phyloP scores from a whole-genome alignment of 805 yeast species.

The Saccharomycodes ludwigii region DNA sequence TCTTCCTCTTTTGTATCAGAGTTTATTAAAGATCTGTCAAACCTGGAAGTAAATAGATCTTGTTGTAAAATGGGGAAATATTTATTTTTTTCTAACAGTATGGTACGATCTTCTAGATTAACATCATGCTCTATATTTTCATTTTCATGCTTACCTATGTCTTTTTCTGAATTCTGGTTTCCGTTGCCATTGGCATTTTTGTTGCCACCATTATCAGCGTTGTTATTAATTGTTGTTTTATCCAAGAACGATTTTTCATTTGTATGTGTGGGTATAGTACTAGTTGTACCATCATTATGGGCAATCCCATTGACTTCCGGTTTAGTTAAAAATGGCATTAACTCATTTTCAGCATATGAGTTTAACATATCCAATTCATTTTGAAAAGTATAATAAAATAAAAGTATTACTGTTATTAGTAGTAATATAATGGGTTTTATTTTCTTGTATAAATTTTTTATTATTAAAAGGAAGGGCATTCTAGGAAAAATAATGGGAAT shows the following conservation, averaged over 20 bases:
- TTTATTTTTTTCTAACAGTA: constrained; percentile 24
- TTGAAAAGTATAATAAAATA: constrained; percentile 24
- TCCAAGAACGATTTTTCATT: too few relatives aligned
- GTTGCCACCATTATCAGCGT: not conserved
- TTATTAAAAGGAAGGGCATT: not conserved
- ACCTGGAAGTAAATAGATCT: constrained; percentile 9
- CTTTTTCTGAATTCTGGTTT: too few relatives aligned
- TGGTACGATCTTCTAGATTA: constrained; percentile 13
- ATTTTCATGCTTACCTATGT: not conserved
- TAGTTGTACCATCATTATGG: too few relatives aligned
- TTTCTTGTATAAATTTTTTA: constrained; percentile 7
- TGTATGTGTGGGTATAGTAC: too few relatives aligned
- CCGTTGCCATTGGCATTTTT: too few relatives aligned
- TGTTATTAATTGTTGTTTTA: too few relatives aligned
- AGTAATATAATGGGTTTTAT: constrained; percentile 18
- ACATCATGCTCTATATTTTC: constrained; percentile 3
- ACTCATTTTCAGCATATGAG: constrained; percentile 24
- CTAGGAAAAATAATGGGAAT: not conserved
- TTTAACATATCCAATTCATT: constrained; percentile 25
- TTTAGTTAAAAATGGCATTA: constrained; percentile 22
- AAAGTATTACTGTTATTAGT: constrained; percentile 17
- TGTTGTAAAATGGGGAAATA: constrained; percentile 26
- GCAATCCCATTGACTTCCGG: too few relatives aligned
- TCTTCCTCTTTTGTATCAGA: constrained; percentile 11
- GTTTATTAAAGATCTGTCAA: constrained; percentile 13